These are phyloP conservation scores for Monilinia polystroma DNA, from an alignment of 2,329 filamentous ascomycete genomes.

Conservation along the genomic window DNA sequence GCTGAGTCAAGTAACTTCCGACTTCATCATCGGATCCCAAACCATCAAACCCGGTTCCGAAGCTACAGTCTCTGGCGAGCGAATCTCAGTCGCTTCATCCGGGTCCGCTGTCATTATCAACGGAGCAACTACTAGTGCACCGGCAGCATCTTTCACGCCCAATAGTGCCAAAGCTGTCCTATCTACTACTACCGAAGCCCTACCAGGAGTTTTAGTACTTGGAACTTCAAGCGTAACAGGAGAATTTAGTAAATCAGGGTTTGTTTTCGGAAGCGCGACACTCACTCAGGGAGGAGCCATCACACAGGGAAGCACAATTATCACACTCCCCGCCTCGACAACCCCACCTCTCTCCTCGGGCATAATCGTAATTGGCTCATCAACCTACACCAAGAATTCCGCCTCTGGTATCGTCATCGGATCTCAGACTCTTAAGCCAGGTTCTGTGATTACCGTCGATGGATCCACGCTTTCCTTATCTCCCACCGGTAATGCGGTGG, in stretches of 20 bases:
- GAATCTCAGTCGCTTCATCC: constrained; percentile 30
- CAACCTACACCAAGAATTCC: constrained; percentile 25
- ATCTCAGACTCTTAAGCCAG: constrained; percentile 24
- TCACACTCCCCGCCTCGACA: constrained; percentile 4
- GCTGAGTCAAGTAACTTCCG: constrained; percentile 28
- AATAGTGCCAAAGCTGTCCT: background rate
- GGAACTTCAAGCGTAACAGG: constrained; percentile 31
- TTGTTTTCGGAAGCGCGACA: constrained; percentile 26
- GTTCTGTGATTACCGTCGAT: constrained; percentile 21
- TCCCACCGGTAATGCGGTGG: constrained; percentile 23
- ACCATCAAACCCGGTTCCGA: constrained; percentile 33
- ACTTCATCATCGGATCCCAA: constrained; percentile 32
- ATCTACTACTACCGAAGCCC: constrained; percentile 16
- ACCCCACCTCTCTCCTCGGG: background rate
- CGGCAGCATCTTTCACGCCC: background rate
- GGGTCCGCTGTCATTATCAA: constrained; percentile 33
- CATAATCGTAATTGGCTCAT: constrained; percentile 17
- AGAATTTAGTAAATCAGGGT: constrained; percentile 24
- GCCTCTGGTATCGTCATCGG: constrained; percentile 23
- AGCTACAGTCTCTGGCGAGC: constrained; percentile 32
- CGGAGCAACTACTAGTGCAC: constrained; percentile 22
- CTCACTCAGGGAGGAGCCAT: constrained; percentile 27
- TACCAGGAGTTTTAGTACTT: constrained; percentile 28
- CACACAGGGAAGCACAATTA: constrained; percentile 18
- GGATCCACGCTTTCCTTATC: constrained; percentile 25